phyloP scores from a whole-genome alignment of 1,284 basidiomycete species.

The Macrocystidia cucumis region DNA sequence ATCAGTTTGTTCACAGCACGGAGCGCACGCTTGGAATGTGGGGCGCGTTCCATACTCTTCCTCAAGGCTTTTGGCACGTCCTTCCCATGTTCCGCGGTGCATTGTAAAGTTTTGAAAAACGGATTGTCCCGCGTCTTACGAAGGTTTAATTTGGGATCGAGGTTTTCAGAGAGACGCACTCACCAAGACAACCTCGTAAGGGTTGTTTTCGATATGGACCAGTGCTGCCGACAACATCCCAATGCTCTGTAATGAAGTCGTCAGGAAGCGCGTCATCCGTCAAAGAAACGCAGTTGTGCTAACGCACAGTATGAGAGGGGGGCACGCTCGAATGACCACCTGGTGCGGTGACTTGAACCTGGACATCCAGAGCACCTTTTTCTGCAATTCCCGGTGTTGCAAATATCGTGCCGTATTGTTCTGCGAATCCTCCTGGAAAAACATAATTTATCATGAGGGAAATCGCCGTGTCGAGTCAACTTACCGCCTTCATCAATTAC shows the following conservation, averaged over 20 bases:
- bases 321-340: slow-evolving; percentile 71
- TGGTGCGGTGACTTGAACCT: slow-evolving; percentile 43
- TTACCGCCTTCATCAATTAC: slow-evolving; percentile 52
- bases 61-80: slow-evolving; percentile 32
- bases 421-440: slow-evolving; percentile 25
- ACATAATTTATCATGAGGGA: neutral
- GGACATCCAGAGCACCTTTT: slow-evolving; percentile 59
- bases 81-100: slow-evolving; percentile 41
- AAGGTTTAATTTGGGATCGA: slow-evolving; percentile 1
- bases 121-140: slow-evolving; percentile 30
- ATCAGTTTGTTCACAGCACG: slow-evolving; percentile 31
- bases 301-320: slow-evolving; percentile 42
- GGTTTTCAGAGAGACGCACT: slow-evolving; percentile 8
- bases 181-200: slow-evolving; percentile 34
- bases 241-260: slow-evolving; percentile 34
- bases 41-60: slow-evolving; percentile 27
- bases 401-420: slow-evolving; percentile 32
- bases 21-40: slow-evolving; percentile 30
- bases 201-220: slow-evolving; percentile 45
- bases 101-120: slow-evolving; percentile 33
- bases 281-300: neutral
- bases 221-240: slow-evolving; percentile 54
- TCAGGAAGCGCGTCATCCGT: neutral
- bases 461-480: slow-evolving; percentile 11
- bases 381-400: slow-evolving; percentile 58